A percentile compares a stretch with the other conserved stretches of the same genome.
Conservation (phyloP, 345 rosid species). For the Citrus hindsii region DNA sequence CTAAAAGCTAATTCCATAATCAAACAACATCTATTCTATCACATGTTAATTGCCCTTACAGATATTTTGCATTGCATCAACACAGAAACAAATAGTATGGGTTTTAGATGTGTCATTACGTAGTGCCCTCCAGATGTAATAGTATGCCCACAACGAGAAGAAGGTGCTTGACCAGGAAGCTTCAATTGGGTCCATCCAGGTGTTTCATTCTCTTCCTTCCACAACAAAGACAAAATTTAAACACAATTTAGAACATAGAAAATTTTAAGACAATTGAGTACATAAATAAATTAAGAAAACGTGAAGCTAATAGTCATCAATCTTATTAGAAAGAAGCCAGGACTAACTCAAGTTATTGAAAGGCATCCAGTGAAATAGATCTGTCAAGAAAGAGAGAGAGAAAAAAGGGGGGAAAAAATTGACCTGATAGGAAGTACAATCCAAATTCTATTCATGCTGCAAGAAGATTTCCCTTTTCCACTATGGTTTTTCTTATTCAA, state of each 20-base stretch:
- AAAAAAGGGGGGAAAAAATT: too few species aligned
- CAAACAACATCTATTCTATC: not conserved
- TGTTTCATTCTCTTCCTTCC: conserved; percentile 93
- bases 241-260: conserved; percentile 20
- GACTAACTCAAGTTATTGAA: not conserved
- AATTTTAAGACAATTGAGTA: not conserved
- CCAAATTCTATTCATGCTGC: not conserved
- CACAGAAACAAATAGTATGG: conserved; percentile 2
- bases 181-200: conserved; percentile 99
- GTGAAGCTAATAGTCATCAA: not conserved
- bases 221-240: conserved; percentile 46
- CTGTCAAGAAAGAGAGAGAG: too few species aligned
- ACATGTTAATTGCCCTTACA: not conserved
- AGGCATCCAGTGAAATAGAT: not conserved
- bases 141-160: conserved; percentile 94
- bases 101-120: conserved; percentile 44
- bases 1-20: not conserved
- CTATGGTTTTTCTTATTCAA: not conserved
- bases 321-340: not conserved
- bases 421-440: not conserved
- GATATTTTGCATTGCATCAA: not conserved
- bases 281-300: conserved; percentile 14
- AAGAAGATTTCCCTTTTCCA: not conserved
- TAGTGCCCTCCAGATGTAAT: conserved; percentile 88
- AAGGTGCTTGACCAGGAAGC: conserved; percentile 98